Evolutionary conservation across 257 asterid genomes (phyloP).

Genomic region (Nicotiana tomentosiformis): DNA sequence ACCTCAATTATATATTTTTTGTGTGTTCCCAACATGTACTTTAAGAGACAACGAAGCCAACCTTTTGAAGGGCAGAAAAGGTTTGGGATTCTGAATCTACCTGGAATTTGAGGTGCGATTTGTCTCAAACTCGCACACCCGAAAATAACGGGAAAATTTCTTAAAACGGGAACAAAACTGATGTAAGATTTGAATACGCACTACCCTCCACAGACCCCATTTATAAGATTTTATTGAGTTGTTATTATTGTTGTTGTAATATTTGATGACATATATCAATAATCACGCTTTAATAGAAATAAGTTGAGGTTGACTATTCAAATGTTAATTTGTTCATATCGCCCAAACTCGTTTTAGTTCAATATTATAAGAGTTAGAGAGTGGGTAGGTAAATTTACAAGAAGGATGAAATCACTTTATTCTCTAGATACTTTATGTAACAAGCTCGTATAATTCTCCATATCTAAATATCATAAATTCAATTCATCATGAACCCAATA

Average conservation of each 20-base stretch:
- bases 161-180: neutral
- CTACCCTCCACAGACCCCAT: fast-evolving
- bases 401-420: too few species aligned
- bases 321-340: too few species aligned
- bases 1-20: neutral
- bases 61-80: neutral
- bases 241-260: too few species aligned
- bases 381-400: too few species aligned
- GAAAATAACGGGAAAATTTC: neutral
- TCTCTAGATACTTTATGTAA: too few species aligned
- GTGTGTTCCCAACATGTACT: constrained; percentile 10
- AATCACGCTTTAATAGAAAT: too few species aligned
- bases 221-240: too few species aligned
- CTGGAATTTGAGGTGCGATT: constrained; percentile 48
- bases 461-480: neutral
- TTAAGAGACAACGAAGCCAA: neutral
- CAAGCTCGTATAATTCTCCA: neutral
- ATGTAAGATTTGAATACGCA: too few species aligned
- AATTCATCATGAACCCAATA: neutral
- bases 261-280: too few species aligned
- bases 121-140: constrained; percentile 22
- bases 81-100: constrained; percentile 39
- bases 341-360: too few species aligned
- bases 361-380: too few species aligned
- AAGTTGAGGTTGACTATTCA: too few species aligned